Percentiles rank a stretch among this genome's conserved stretches.
Evolutionary conservation across 108 stramenopile genomes (phyloP).

Genomic region (Aurantiochytrium sp.): DNA sequence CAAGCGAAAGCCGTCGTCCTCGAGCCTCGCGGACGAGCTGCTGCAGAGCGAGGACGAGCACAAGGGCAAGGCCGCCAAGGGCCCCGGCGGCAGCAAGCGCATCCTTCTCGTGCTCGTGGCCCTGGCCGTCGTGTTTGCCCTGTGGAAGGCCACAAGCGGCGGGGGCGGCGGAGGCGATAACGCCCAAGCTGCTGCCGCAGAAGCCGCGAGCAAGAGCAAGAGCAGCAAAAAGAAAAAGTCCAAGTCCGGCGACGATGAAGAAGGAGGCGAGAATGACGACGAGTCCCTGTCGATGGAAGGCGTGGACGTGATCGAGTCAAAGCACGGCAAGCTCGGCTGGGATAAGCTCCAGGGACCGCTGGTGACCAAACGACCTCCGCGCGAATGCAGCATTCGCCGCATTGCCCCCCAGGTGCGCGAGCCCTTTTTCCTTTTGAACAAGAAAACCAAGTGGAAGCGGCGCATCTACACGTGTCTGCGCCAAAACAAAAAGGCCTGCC

Average conservation of each 20-base stretch:
- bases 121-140: too few species aligned
- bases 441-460: conserved; percentile 5
- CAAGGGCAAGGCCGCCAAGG: too few species aligned
- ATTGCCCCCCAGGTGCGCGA: neutral
- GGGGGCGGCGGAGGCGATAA: neutral
- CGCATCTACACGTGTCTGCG: conserved; percentile 17
- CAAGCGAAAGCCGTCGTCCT: too few species aligned
- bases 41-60: too few species aligned
- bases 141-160: too few species aligned
- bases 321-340: neutral
- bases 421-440: neutral
- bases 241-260: neutral
- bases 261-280: neutral
- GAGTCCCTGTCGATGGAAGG: neutral
- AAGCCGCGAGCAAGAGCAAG: neutral
- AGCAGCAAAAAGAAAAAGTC: neutral
- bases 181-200: neutral
- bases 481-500: neutral
- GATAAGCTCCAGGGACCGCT: neutral
- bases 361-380: neutral
- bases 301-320: conserved; percentile 10
- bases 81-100: too few species aligned
- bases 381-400: neutral
- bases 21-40: too few species aligned
- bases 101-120: too few species aligned